These are phyloP conservation scores for Stenocarpella maydis DNA, from an alignment of 2,329 filamentous ascomycete species.

Conservation along the genomic window DNA sequence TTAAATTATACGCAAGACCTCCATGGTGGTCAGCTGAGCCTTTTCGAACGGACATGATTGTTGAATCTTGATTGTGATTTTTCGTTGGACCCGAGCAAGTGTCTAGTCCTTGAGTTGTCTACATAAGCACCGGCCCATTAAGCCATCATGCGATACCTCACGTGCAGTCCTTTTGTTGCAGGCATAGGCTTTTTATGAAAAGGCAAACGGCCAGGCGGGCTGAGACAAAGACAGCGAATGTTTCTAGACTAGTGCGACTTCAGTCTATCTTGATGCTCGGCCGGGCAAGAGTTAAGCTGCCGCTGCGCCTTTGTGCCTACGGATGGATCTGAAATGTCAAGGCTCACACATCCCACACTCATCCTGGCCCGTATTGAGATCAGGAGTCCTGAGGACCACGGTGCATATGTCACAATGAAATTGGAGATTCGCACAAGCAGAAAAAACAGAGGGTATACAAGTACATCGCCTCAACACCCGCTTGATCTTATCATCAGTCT, in stretches of 20 bases:
- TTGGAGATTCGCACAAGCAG: too few relatives aligned
- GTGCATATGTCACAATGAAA: neutral
- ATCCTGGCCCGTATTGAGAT: neutral
- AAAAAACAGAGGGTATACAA: too few relatives aligned
- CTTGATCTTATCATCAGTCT: too few relatives aligned
- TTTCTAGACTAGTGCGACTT: slow-evolving; percentile 28
- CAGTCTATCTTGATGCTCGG: neutral
- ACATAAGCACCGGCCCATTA: slow-evolving; percentile 13
- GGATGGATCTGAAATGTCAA: neutral
- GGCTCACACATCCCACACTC: neutral
- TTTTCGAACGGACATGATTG: slow-evolving; percentile 6
- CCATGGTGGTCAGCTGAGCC: neutral
- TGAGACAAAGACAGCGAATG: slow-evolving; percentile 29
- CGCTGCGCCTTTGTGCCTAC: slow-evolving; percentile 1
- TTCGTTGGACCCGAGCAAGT: neutral
- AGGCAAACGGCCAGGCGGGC: neutral
- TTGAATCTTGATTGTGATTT: neutral
- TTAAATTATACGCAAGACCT: neutral
- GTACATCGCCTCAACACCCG: too few relatives aligned
- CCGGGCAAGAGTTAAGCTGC: neutral
- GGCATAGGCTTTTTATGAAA: slow-evolving; percentile 21
- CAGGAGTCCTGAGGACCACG: neutral
- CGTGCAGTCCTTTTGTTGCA: slow-evolving; percentile 23
- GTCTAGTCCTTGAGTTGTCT: neutral
- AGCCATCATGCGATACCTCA: neutral